Conservation (phyloP, 345 rosid genomes). For the Iberis pinnata region DNA sequence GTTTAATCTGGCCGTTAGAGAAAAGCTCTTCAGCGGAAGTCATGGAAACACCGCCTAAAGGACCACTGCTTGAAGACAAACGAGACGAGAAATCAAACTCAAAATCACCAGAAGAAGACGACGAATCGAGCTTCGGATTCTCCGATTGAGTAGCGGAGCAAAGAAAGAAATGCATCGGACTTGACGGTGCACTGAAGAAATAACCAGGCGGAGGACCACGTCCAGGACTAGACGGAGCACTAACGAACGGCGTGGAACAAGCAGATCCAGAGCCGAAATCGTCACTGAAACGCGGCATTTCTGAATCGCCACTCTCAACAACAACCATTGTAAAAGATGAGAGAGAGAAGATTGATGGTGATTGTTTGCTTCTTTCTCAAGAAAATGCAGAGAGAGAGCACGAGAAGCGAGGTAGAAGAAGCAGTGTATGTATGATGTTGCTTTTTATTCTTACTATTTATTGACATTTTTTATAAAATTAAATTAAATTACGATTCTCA, state of each 20-base stretch:
- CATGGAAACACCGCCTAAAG: slow-evolving; percentile 54
- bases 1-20: slow-evolving; percentile 85
- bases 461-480: slow-evolving; percentile 1
- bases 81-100: slow-evolving; percentile 90
- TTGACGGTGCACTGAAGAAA: slow-evolving; percentile 87
- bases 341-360: slow-evolving; percentile 17
- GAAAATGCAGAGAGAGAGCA: slow-evolving; percentile 25
- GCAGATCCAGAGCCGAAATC: slow-evolving; percentile 26
- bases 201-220: slow-evolving; percentile 51
- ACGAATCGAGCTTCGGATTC: slow-evolving; percentile 11
- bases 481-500: slow-evolving; percentile 2
- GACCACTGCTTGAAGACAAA: slow-evolving; percentile 35
- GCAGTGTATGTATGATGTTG: slow-evolving; percentile 10
- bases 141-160: slow-evolving; percentile 25
- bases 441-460: slow-evolving; percentile 21
- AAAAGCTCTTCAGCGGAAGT: slow-evolving; percentile 89
- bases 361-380: slow-evolving; percentile 28
- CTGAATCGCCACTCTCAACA: slow-evolving; percentile 22
- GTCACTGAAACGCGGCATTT: slow-evolving; percentile 28
- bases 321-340: slow-evolving; percentile 4
- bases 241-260: slow-evolving; percentile 94
- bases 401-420: slow-evolving; percentile 28
- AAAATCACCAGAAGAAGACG: slow-evolving; percentile 41
- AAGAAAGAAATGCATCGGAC: slow-evolving; percentile 83
- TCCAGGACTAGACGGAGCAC: slow-evolving; percentile 96